Evolutionary conservation across 805 yeast species (phyloP).

Genomic region (Ogataea naganishii): DNA sequence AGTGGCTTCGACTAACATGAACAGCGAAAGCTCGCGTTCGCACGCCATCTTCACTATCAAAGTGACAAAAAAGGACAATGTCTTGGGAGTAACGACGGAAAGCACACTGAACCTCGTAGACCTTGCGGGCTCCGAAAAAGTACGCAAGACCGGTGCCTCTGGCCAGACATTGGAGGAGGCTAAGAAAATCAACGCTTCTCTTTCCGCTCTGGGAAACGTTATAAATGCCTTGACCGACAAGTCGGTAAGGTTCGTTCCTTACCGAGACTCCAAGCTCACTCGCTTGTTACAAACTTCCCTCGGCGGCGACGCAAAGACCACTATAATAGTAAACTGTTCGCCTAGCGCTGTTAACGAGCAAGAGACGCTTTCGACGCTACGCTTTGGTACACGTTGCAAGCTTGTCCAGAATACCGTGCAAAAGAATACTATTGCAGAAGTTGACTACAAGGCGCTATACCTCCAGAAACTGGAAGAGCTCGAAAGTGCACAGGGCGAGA

Average conservation of each 20-base stretch:
- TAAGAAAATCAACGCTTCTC: conserved; percentile 70
- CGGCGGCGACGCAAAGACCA: conserved; percentile 77
- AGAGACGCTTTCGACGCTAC: conserved; percentile 63
- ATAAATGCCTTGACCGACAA: conserved; percentile 72
- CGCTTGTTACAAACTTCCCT: conserved; percentile 70
- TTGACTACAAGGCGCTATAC: too few species aligned
- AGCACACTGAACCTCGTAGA: conserved; percentile 72
- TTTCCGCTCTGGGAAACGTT: conserved; percentile 72
- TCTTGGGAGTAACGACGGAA: conserved; percentile 47
- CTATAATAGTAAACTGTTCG: conserved; percentile 67
- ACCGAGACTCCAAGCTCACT: conserved; percentile 72
- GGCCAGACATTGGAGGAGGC: conserved; percentile 78
- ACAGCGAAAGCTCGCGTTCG: conserved; percentile 65
- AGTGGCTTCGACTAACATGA: conserved; percentile 59
- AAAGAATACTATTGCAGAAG: too few species aligned
- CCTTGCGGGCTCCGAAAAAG: conserved; percentile 81
- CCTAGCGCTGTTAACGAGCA: conserved; percentile 45
- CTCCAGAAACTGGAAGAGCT: too few species aligned
- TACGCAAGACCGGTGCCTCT: conserved; percentile 66
- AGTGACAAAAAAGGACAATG: conserved; percentile 49
- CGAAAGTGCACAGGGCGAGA: conserved; percentile 3
- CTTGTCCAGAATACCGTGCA: conserved; percentile 56
- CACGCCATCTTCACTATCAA: conserved; percentile 72
- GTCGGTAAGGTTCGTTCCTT: conserved; percentile 57
- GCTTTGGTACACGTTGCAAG: conserved; percentile 72